Conservation (phyloP, 352 stramenopile species). For the Pythium plurisporium region DNA sequence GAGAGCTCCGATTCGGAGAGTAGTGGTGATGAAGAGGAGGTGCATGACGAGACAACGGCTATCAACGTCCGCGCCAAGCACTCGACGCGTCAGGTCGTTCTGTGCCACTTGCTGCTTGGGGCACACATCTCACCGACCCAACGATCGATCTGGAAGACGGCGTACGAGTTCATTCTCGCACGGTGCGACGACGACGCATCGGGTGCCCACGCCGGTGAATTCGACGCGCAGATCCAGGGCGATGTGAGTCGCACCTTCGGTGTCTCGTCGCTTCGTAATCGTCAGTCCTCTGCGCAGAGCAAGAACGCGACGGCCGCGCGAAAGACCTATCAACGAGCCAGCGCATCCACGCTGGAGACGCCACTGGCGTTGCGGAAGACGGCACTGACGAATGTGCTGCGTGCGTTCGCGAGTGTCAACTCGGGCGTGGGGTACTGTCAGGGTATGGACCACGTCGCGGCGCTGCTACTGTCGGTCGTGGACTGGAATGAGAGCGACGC, state of each 20-base stretch:
- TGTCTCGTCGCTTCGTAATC: conserved; percentile 41
- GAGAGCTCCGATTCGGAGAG: conserved; percentile 47
- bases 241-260: conserved; percentile 73
- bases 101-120: conserved; percentile 5
- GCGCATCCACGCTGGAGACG: conserved; percentile 9
- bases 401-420: conserved; percentile 60
- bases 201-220: conserved; percentile 28
- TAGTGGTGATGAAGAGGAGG: conserved; percentile 37
- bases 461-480: conserved; percentile 55
- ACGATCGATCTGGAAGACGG: conserved; percentile 20
- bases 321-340: conserved; percentile 8
- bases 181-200: conserved; percentile 29
- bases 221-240: conserved; percentile 55
- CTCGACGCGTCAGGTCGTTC: background rate
- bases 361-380: conserved; percentile 24
- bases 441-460: conserved; percentile 68
- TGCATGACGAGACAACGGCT: conserved; percentile 14
- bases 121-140: conserved; percentile 3
- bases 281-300: conserved; percentile 8
- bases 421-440: conserved; percentile 73
- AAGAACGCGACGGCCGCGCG: conserved; percentile 18
- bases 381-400: conserved; percentile 55
- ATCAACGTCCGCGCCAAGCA: background rate
- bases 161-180: conserved; percentile 48
- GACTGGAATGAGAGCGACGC: conserved; percentile 60